These are phyloP conservation scores for Gentiana straminea DNA, from an alignment of 257 asterid species.

Conservation along the genomic window DNA sequence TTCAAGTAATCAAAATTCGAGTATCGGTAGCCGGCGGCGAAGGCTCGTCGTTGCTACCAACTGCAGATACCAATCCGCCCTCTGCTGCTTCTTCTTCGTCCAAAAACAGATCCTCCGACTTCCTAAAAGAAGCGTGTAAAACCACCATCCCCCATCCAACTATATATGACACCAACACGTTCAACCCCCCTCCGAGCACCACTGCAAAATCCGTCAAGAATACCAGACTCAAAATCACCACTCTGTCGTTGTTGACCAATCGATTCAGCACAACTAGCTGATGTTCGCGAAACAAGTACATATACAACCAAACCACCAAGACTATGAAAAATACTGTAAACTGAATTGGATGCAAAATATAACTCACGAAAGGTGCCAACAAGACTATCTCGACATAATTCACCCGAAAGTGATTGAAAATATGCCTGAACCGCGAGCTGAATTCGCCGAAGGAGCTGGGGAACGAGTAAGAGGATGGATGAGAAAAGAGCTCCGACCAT, in stretches of 20 bases:
- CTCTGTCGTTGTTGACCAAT: slow-evolving; percentile 51
- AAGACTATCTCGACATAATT: slow-evolving; percentile 43
- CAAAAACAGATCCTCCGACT: slow-evolving; percentile 57
- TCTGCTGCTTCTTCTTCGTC: slow-evolving; percentile 52
- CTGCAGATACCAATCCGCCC: slow-evolving; percentile 52
- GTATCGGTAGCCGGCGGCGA: not conserved
- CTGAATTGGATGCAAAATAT: slow-evolving; percentile 55
- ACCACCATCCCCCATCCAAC: slow-evolving; percentile 28
- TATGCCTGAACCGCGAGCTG: slow-evolving; percentile 33
- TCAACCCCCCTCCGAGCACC: slow-evolving; percentile 50
- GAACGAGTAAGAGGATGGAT: slow-evolving; percentile 40
- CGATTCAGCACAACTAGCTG: slow-evolving; percentile 41
- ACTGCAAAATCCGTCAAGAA: slow-evolving; percentile 33
- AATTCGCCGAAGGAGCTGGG: slow-evolving; percentile 37
- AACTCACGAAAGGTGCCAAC: slow-evolving; percentile 41
- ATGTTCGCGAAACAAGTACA: slow-evolving; percentile 53
- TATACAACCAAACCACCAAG: slow-evolving; percentile 40
- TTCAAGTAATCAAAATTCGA: slow-evolving; percentile 2
- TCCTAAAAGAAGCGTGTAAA: too few relatives aligned
- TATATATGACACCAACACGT: slow-evolving; percentile 37
- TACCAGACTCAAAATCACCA: slow-evolving; percentile 33
- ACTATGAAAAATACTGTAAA: slow-evolving; percentile 38
- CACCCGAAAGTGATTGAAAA: slow-evolving; percentile 54
- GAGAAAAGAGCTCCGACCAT: slow-evolving; percentile 72
- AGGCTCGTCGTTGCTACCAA: slow-evolving; percentile 1